Base-by-base conservation (phyloP, 352 stramenopile species). In the Globisporangium irregulare region DNA sequence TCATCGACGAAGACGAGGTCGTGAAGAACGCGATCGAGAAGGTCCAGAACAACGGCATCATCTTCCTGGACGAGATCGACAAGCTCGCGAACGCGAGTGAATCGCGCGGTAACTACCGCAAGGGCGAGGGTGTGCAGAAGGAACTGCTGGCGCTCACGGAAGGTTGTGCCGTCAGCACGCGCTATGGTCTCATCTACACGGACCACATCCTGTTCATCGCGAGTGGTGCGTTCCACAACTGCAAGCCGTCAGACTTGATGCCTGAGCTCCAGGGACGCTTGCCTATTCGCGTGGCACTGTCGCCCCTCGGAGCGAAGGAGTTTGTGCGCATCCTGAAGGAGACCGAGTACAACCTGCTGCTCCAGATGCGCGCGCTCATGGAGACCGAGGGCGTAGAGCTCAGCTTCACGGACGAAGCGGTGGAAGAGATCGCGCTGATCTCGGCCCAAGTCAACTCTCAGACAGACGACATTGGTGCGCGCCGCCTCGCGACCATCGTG, bases 21-120 rank as follows among this genome's bases (percentile, higher is more conserved):
- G 75, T 94, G 41, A 86, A 91, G 70, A 78, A 72, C 5, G 86
- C 86, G 4, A 71, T 94, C 53, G 83, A 93, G 64, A 91, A 89
- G 64, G 97, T 99, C 54, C 96, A 99, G 79, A 90, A 99, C 78
- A 98, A 96, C 68, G 98, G 98, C 27, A 99, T 99, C 76, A 97
- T 99, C 27, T 99, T 99, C 73, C 97, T 99, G 64, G 98, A 99
- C 81, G 98, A 99, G 77, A 99, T 99, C 61, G 98, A 99, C 80
- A 99, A 99, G 80, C 97, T 99, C 57, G 97, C 97, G 50, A 94
- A 83, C 51, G 78, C 86, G 27, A 87, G 92, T 59, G 94, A 98
- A 59, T 83, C 89, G 59, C 83, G 91, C n/a, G 92, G 93, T 29
- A 98, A 82, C 68, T 92, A 82, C 69, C 83, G 84, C 63, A 94